phyloP scores from a whole-genome alignment of 805 yeast species.

The Yamadazyma olivae region DNA sequence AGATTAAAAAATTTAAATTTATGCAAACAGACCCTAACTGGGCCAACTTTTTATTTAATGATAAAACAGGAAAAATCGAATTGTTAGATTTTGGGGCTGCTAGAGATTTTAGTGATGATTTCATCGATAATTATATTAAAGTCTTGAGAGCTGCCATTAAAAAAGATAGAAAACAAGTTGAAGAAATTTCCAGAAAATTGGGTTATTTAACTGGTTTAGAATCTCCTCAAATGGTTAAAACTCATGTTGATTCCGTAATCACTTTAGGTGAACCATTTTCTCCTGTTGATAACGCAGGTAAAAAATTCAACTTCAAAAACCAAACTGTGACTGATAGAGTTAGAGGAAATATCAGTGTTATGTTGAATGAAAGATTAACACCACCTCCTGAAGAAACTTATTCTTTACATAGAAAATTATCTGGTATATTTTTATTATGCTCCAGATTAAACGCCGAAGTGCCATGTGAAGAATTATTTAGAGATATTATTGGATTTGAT shows the following conservation, averaged over 20 bases:
- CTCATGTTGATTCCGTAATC: slow-evolving; percentile 88
- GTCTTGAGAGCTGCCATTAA: slow-evolving; percentile 73
- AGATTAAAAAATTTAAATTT: slow-evolving; percentile 78
- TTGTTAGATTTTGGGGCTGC: slow-evolving; percentile 95
- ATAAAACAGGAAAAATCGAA: slow-evolving; percentile 68
- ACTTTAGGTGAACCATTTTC: slow-evolving; percentile 92
- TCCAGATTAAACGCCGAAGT: slow-evolving; percentile 80
- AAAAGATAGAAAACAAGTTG: slow-evolving; percentile 63
- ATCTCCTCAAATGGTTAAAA: slow-evolving; percentile 80
- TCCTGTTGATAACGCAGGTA: slow-evolving; percentile 44
- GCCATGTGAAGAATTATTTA: slow-evolving; percentile 74
- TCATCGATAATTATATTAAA: slow-evolving; percentile 64
- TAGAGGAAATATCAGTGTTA: slow-evolving; percentile 78
- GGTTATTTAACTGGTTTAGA: slow-evolving; percentile 94
- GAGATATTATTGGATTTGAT: slow-evolving; percentile 60
- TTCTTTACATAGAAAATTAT: slow-evolving; percentile 90
- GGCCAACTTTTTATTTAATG: slow-evolving; percentile 93
- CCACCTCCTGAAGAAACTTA: slow-evolving; percentile 99
- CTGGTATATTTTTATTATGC: slow-evolving; percentile 90
- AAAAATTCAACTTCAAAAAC: slow-evolving; percentile 63
- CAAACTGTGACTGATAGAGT: slow-evolving; percentile 96
- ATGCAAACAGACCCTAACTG: slow-evolving; percentile 99
- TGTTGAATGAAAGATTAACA: slow-evolving; percentile 87
- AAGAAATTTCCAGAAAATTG: slow-evolving; percentile 61
- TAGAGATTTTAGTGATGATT: slow-evolving; percentile 67